Percentiles rank a stretch among this genome's conserved stretches.
These are phyloP conservation scores for Camillea tinctor DNA, from an alignment of 2,329 filamentous ascomycete genomes.

Conservation along the genomic window DNA sequence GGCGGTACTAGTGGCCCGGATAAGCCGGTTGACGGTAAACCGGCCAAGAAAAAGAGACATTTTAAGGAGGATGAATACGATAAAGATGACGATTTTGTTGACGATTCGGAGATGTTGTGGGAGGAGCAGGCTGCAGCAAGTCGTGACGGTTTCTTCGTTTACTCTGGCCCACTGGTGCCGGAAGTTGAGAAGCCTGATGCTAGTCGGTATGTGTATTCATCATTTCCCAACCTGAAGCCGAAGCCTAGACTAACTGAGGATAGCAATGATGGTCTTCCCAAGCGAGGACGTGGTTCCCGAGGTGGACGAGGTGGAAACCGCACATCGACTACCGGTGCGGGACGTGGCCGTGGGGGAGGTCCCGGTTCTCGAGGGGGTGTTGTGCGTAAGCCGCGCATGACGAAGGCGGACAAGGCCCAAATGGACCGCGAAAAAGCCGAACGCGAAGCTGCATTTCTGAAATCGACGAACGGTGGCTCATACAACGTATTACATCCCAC, in stretches of 20 bases:
- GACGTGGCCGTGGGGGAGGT: constrained; percentile 36
- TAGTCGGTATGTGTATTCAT: constrained; percentile 44
- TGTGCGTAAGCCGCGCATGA: constrained; percentile 79
- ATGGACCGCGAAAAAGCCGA: constrained; percentile 81
- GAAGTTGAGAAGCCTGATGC: constrained; percentile 73
- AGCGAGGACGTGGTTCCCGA: constrained; percentile 58
- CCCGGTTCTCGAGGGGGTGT: constrained; percentile 64
- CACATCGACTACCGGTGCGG: constrained; percentile 56
- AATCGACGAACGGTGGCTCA: constrained; percentile 26
- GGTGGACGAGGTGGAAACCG: constrained; percentile 52
- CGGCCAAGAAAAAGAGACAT: constrained; percentile 74
- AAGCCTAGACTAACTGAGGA: constrained; percentile 34
- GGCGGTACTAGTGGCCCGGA: constrained; percentile 66
- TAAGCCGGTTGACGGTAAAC: constrained; percentile 56
- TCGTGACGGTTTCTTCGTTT: constrained; percentile 97
- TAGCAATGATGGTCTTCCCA: constrained; percentile 72
- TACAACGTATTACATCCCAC: constrained; percentile 33
- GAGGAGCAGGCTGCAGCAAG: constrained; percentile 92
- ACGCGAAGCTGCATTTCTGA: constrained; percentile 50
- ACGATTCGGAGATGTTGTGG: constrained; percentile 94
- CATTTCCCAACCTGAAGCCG: too few species aligned
- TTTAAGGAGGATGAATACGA: constrained; percentile 83
- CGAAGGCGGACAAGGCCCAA: constrained; percentile 79
- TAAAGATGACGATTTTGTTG: constrained; percentile 79
- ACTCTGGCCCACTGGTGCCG: constrained; percentile 85